Evolutionary conservation across 2,329 filamentous ascomycete genomes (phyloP).

Genomic region (Clarireedia homoeocarpa): DNA sequence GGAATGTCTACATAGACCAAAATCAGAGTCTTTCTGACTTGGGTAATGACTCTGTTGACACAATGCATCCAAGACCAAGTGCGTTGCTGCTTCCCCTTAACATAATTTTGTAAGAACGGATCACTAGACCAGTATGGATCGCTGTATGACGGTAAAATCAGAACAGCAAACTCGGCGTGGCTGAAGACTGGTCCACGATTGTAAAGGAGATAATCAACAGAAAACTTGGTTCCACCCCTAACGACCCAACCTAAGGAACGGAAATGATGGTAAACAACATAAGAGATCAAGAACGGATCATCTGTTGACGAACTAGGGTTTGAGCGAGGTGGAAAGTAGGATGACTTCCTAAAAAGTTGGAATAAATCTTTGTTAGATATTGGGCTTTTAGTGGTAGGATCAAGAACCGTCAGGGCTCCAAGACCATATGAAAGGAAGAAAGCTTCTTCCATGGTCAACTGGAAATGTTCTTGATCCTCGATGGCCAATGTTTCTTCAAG

Average conservation of each 20-base stretch:
- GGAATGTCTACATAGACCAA: constrained; percentile 90
- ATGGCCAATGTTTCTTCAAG: constrained; percentile 27
- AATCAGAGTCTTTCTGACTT: constrained; percentile 85
- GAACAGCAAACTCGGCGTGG: constrained; percentile 86
- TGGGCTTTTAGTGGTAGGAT: constrained; percentile 35
- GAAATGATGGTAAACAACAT: constrained; percentile 92
- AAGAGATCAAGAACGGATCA: constrained; percentile 78
- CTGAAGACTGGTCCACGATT: constrained; percentile 87
- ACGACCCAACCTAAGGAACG: constrained; percentile 93
- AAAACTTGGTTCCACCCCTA: constrained; percentile 87
- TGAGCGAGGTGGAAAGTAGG: constrained; percentile 54
- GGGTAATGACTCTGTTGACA: constrained; percentile 79
- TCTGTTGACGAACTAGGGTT: constrained; percentile 53
- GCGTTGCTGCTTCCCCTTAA: constrained; percentile 41
- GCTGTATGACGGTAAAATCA: constrained; percentile 76
- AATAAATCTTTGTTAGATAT: constrained; percentile 5
- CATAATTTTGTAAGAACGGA: constrained; percentile 39
- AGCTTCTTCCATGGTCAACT: constrained; percentile 81
- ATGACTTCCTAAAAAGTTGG: constrained; percentile 43
- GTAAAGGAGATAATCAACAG: constrained; percentile 91
- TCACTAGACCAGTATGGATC: constrained; percentile 60
- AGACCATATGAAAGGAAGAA: constrained; percentile 84
- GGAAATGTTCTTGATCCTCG: constrained; percentile 72
- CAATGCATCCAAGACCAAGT: constrained; percentile 83
- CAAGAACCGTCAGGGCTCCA: constrained; percentile 60